phyloP scores from a whole-genome alignment of 2,329 filamentous ascomycete species.

The Penicillium sp. region DNA sequence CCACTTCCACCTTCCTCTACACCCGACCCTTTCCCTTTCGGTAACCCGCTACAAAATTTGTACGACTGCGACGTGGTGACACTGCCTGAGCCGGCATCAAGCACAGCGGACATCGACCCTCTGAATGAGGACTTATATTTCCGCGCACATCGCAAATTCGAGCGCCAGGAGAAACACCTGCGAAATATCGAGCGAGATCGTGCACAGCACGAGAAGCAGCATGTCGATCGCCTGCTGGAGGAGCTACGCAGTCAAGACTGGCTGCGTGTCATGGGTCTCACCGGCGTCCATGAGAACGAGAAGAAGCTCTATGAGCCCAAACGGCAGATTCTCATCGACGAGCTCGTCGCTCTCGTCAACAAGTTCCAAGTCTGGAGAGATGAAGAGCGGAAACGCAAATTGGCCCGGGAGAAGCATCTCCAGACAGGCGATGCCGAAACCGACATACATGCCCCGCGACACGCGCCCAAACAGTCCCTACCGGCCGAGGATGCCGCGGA shows the following conservation, averaged over 20 bases:
- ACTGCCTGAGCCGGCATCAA: conserved; percentile 20
- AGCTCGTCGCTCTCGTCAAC: conserved; percentile 78
- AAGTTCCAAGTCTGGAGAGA: conserved; percentile 89
- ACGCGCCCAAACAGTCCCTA: conserved; percentile 21
- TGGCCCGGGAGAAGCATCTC: conserved; percentile 67
- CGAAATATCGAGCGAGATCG: conserved; percentile 69
- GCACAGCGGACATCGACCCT: conserved; percentile 51
- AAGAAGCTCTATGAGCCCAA: conserved; percentile 87
- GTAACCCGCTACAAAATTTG: conserved; percentile 43
- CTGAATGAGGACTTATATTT: conserved; percentile 60
- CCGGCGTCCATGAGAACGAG: conserved; percentile 78
- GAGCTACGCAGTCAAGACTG: conserved; percentile 90
- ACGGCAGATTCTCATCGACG: conserved; percentile 78
- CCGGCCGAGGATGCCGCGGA: conserved; percentile 53
- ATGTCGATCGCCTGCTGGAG: conserved; percentile 71
- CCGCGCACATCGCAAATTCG: conserved; percentile 62
- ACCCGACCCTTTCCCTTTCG: conserved; percentile 33
- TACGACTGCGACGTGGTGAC: conserved; percentile 42
- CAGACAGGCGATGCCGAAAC: conserved; percentile 16
- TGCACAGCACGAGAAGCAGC: conserved; percentile 68
- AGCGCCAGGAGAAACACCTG: conserved; percentile 68
- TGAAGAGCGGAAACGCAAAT: conserved; percentile 82
- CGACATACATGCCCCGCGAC: conserved; percentile 30
- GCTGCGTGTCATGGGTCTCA: conserved; percentile 89
- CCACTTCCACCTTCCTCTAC: conserved; percentile 32